Evolutionary conservation across 1,284 basidiomycete genomes (phyloP).

Genomic region (Limonomyces culmigenus): DNA sequence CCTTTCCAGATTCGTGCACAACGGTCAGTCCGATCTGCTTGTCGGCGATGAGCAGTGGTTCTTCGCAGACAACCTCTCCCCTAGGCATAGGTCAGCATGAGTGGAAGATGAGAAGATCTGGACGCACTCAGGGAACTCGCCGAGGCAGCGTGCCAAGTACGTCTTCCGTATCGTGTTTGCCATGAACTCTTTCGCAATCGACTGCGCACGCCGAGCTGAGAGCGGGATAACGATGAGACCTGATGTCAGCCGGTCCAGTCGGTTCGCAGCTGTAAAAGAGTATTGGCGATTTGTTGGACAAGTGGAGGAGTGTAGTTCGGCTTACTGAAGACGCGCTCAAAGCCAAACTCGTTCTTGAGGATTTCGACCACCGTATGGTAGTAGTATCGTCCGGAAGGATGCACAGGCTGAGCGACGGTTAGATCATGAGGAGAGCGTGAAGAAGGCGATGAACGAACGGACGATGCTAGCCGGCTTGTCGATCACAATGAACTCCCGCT

Average conservation of each 20-base stretch:
- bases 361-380: conserved; percentile 83
- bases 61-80: conserved; percentile 66
- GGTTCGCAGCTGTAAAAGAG: conserved; percentile 67
- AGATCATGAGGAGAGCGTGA: conserved; percentile 3
- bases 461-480: conserved; percentile 91
- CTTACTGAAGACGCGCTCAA: conserved; percentile 68
- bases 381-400: conserved; percentile 79
- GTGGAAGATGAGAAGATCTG: conserved; percentile 2
- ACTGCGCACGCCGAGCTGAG: conserved; percentile 51
- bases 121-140: conserved; percentile 69
- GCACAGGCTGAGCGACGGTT: conserved; percentile 48
- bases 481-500: conserved; percentile 78
- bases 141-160: conserved; percentile 76
- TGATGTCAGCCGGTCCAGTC: conserved; percentile 88
- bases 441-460: conserved; percentile 22
- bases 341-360: conserved; percentile 72
- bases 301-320: conserved; percentile 14
- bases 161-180: conserved; percentile 63
- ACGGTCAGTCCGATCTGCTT: conserved; percentile 92
- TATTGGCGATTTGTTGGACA: not conserved
- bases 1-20: conserved; percentile 88
- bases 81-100: conserved; percentile 18
- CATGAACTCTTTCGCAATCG: conserved; percentile 70
- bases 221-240: conserved; percentile 93
- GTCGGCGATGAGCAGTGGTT: conserved; percentile 85